These are phyloP conservation scores for Phialemoniopsis sp. DNA, from an alignment of 2,329 filamentous ascomycete species.

Conservation along the genomic window DNA sequence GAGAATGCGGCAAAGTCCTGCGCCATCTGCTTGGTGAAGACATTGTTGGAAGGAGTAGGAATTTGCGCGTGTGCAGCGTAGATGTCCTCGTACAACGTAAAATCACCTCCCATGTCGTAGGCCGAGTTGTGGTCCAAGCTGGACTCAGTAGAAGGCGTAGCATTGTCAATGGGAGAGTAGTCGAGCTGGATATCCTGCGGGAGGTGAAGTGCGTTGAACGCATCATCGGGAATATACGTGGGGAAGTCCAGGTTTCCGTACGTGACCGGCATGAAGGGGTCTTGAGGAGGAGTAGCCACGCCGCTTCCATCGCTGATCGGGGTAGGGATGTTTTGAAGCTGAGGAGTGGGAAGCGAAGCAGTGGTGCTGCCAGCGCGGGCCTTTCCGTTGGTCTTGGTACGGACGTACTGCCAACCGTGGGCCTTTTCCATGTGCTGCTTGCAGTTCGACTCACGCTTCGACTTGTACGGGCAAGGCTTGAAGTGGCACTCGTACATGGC, in stretches of 20 bases:
- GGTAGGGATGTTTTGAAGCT: conserved; percentile 57
- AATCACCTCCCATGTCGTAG: conserved; percentile 57
- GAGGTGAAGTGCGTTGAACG: conserved; percentile 40
- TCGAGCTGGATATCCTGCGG: conserved; percentile 35
- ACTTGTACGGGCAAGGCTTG: conserved; percentile 84
- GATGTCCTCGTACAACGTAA: conserved; percentile 59
- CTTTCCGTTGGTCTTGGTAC: conserved; percentile 88
- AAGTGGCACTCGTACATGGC: conserved; percentile 80
- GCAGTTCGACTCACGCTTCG: conserved; percentile 94
- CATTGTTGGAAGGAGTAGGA: conserved; percentile 40
- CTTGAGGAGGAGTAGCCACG: conserved; percentile 54
- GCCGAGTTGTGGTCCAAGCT: conserved; percentile 45
- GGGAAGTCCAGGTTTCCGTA: conserved; percentile 41
- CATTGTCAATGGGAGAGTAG: conserved; percentile 45
- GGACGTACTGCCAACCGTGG: conserved; percentile 84
- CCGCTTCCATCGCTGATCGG: conserved; percentile 55
- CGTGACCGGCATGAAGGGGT: conserved; percentile 29
- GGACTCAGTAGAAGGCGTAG: conserved; percentile 39
- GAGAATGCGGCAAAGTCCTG: conserved; percentile 35
- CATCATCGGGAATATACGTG: conserved; percentile 39
- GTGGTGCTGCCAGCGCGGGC: conserved; percentile 40
- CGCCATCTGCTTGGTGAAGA: conserved; percentile 39
- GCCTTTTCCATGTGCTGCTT: conserved; percentile 99
- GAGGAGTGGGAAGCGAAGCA: conserved; percentile 44
- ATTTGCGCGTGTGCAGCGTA: conserved; percentile 56